Evolutionary conservation across 2,329 filamentous ascomycete genomes (phyloP).

Genomic region (Fusarium sp.): DNA sequence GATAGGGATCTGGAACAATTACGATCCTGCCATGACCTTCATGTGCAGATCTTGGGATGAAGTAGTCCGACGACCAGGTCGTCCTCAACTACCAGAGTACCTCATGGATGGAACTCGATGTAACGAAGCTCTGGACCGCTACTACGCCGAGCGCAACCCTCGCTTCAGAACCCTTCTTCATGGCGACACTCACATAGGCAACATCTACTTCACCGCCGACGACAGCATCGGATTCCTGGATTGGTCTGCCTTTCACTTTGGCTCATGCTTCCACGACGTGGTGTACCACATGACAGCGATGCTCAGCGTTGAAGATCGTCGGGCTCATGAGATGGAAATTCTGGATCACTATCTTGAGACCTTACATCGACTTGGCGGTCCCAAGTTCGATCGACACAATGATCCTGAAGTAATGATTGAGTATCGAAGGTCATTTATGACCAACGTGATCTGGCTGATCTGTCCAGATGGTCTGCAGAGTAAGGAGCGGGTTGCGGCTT

Average conservation of each 20-base stretch:
- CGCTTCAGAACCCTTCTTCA: conserved; percentile 55
- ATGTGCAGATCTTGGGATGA: conserved; percentile 47
- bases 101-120: conserved; percentile 51
- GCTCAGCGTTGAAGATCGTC: conserved; percentile 53
- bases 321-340: conserved; percentile 52
- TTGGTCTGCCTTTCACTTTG: conserved; percentile 56
- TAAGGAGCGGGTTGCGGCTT: conserved; percentile 49
- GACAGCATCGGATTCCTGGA: conserved; percentile 54
- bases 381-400: conserved; percentile 31
- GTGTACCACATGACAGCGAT: conserved; percentile 55
- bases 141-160: conserved; percentile 52
- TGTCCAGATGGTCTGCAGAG: conserved; percentile 46
- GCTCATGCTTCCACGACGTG: conserved; percentile 57
- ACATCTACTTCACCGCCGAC: conserved; percentile 54
- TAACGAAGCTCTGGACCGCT: conserved; percentile 51
- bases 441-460: conserved; percentile 42
- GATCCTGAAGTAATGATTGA: conserved; percentile 39
- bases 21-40: conserved; percentile 51
- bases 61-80: conserved; percentile 45
- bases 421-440: conserved; percentile 46
- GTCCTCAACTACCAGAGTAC: conserved; percentile 51
- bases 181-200: conserved; percentile 57
- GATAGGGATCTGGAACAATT: conserved; percentile 50
- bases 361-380: conserved; percentile 23
- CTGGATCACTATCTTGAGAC: conserved; percentile 37